Evolutionary conservation across 2,329 filamentous ascomycete genomes (phyloP).

Genomic region (Cladobotryum protrusum): DNA sequence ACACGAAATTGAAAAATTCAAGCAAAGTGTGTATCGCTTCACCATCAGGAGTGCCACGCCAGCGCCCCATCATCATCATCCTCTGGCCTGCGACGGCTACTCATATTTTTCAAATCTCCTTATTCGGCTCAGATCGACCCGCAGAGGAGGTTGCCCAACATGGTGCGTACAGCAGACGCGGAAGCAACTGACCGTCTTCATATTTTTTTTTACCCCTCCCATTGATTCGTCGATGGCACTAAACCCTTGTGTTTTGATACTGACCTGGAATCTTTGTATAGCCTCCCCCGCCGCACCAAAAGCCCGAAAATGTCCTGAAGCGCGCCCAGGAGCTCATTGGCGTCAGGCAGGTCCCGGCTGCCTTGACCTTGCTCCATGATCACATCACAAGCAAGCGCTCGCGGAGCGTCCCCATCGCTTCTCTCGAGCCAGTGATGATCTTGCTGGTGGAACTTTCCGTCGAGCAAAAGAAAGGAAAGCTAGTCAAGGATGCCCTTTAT

Average conservation of each 20-base stretch:
- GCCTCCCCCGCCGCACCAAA: slow-evolving; percentile 95
- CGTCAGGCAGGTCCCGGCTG: slow-evolving; percentile 87
- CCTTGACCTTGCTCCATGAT: slow-evolving; percentile 92
- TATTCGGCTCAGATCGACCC: slow-evolving; percentile 30
- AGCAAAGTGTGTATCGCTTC: slow-evolving; percentile 28
- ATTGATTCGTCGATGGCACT: slow-evolving; percentile 2
- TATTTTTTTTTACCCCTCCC: slow-evolving; percentile 23
- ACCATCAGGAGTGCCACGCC: slow-evolving; percentile 34
- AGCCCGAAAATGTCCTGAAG: slow-evolving; percentile 99
- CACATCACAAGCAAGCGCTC: slow-evolving; percentile 98
- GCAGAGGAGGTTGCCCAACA: slow-evolving; percentile 48
- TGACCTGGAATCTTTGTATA: slow-evolving; percentile 32
- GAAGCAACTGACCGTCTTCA: slow-evolving; percentile 14
- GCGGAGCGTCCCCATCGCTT: slow-evolving; percentile 92
- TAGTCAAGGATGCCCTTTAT: slow-evolving; percentile 97
- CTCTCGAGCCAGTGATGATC: slow-evolving; percentile 96
- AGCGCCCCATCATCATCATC: slow-evolving; percentile 29
- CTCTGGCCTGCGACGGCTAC: slow-evolving; percentile 34
- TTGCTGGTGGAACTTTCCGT: slow-evolving; percentile 95
- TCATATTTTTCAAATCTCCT: slow-evolving; percentile 30
- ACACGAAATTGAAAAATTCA: slow-evolving; percentile 43
- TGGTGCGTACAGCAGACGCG: slow-evolving; percentile 30
- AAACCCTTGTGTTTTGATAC: too few relatives aligned
- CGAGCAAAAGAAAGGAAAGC: slow-evolving; percentile 95
- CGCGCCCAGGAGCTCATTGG: slow-evolving; percentile 98